These are phyloP conservation scores for Alternaria infectoria DNA, from an alignment of 2,329 filamentous ascomycete species.

Conservation along the genomic window DNA sequence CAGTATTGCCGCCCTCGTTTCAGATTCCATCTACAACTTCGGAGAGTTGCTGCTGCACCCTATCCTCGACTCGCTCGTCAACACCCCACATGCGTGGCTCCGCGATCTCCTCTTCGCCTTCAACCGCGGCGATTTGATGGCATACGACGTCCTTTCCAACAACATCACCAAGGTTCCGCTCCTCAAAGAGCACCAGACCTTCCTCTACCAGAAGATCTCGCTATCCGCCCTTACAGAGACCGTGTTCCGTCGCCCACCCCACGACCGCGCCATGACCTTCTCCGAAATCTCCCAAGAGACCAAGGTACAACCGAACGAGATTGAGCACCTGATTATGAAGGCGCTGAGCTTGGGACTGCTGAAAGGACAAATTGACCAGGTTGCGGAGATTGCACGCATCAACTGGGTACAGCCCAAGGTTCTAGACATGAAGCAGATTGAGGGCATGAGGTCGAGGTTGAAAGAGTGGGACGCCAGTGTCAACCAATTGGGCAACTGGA, in stretches of 20 bases:
- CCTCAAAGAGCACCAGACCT: conserved; percentile 77
- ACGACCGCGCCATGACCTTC: conserved; percentile 95
- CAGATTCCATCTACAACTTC: conserved; percentile 98
- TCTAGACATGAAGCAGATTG: conserved; percentile 92
- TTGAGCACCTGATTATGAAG: conserved; percentile 99
- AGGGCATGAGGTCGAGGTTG: conserved; percentile 84
- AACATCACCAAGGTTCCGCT: conserved; percentile 82
- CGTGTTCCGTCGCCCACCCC: conserved; percentile 92
- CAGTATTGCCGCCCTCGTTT: conserved; percentile 88
- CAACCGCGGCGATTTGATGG: conserved; percentile 89
- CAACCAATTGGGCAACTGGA: conserved; percentile 96
- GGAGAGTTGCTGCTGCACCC: conserved; percentile 98
- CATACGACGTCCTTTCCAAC: conserved; percentile 81
- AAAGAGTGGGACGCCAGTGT: conserved; percentile 96
- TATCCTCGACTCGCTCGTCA: conserved; percentile 83
- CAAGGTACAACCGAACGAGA: conserved; percentile 87
- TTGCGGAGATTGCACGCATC: conserved; percentile 90
- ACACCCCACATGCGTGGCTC: conserved; percentile 82
- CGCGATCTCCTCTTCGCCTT: conserved; percentile 96
- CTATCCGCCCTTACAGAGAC: conserved; percentile 94
- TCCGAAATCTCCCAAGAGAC: conserved; percentile 87
- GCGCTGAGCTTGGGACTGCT: conserved; percentile 92
- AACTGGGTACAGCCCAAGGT: conserved; percentile 99
- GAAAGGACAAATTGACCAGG: conserved; percentile 93
- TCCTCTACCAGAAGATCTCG: conserved; percentile 97